Base-by-base conservation (phyloP, 1,284 basidiomycete genomes). In the Hemileia vastatrix region DNA sequence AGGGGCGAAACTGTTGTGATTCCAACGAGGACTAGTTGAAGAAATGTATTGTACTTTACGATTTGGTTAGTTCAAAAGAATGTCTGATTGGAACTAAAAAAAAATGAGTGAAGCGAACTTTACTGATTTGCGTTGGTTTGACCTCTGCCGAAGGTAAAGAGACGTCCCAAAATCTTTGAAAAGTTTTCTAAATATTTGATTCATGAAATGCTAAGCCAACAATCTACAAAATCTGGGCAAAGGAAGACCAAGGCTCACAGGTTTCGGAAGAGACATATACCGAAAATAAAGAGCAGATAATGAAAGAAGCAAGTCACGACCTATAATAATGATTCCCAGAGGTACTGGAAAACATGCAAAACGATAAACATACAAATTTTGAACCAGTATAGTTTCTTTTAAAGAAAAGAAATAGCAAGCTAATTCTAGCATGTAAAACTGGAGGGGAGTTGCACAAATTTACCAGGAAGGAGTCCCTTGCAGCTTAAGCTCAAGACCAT, bases 101-200 rank as follows among this genome's bases (percentile, higher is more conserved):
- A 58, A 32, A 21, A 13, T 15, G 13, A 24, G 40, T 63, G 4
- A 74, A n/a, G 64, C 78, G 51, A 57, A 87, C 89, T 81, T 94
- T 94, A 81, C 88, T 92, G 57, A 94, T 91, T 47, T 78, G 78
- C 3, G 93, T 96, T 0, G 93, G 93, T 27, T 83, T 83, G 5
- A 97, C 91, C 76, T 94, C 90, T 0, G 90, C 94, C 0, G 90
- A 92, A 1, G 94, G 92, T 65, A 97, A 84, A 11, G 87, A 87
- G 64, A 94, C 89, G 75, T 97, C 90, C 86, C 91, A 97, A 77
- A 97, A 98, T 43, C 94, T 83, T 51, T 79, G 75, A 71, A 90
- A 85, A 0, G 92, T 96, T 85, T 94, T 93, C 88, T 92, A 70
- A 2, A 9, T 43, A 11, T 32, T 3, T 52, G 43, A 21, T 61